These are phyloP conservation scores for Plasmodium gonderi DNA, from an alignment of 169 alveolate species.

Conservation along the genomic window DNA sequence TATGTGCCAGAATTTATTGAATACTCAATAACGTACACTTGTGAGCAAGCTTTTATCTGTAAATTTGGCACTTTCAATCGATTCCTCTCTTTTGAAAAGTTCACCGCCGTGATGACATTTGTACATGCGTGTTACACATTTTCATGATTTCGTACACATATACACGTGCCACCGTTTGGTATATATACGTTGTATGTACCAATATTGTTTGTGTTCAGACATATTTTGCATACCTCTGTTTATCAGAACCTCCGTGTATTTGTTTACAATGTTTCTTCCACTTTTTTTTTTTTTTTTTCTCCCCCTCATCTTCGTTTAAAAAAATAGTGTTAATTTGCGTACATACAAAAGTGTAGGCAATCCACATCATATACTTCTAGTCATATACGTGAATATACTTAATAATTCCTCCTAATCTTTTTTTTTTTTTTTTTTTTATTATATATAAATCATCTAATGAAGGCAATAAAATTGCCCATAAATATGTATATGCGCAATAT, in stretches of 20 bases:
- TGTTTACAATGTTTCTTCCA: neutral
- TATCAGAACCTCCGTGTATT: neutral
- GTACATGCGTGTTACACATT: neutral
- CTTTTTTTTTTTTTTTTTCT: neutral
- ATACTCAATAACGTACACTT: neutral
- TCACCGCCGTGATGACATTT: neutral
- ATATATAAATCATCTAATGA: no score
- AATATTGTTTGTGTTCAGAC: conserved; percentile 1
- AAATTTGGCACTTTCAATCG: neutral
- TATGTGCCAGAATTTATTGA: neutral
- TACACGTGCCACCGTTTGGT: neutral
- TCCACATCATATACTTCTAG: neutral
- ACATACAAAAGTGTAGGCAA: neutral
- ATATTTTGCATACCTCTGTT: neutral
- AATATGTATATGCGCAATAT: no score
- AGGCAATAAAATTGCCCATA: no score
- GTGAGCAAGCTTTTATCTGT: neutral
- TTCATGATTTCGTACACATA: neutral
- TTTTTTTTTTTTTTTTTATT: no score
- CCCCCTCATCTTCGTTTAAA: neutral
- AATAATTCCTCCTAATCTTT: no score
- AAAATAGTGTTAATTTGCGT: neutral
- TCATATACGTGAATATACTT: neutral
- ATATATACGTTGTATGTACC: neutral
- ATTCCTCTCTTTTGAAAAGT: neutral